Evolutionary conservation across 164 flowering plant species (phyloP).

Genomic region (Aristolochia contorta): DNA sequence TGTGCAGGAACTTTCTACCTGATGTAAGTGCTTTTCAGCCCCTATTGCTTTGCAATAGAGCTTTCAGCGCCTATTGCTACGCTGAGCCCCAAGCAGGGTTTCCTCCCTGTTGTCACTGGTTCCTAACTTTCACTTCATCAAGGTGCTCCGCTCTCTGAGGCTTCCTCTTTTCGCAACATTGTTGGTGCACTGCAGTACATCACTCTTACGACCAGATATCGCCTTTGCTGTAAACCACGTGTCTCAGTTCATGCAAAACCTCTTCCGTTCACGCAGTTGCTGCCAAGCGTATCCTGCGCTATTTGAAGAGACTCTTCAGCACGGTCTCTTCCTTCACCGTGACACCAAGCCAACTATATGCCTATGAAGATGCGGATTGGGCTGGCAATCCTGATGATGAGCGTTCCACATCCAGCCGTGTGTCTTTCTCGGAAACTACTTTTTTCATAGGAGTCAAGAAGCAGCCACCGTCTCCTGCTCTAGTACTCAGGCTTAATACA

Average conservation of each 20-base stretch:
- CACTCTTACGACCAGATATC: neutral
- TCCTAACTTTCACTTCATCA: too few species aligned
- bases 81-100: too few species aligned
- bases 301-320: neutral
- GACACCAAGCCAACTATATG: too few species aligned
- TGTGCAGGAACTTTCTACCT: too few species aligned
- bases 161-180: neutral
- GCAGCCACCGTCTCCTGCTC: neutral
- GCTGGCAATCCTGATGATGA: neutral
- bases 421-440: neutral
- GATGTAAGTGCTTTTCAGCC: too few species aligned
- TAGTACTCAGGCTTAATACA: neutral
- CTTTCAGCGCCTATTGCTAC: too few species aligned
- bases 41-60: too few species aligned
- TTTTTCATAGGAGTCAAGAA: neutral
- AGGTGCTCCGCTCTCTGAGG: too few species aligned
- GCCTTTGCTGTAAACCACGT: neutral
- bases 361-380: neutral
- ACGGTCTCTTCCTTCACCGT: neutral
- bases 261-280: neutral
- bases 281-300: neutral
- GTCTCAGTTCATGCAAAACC: neutral
- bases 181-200: constrained; percentile 1
- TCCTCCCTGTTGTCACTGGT: too few species aligned
- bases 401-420: neutral